Conservation (phyloP, 129 eudicot species). For the Artemisia argyi region DNA sequence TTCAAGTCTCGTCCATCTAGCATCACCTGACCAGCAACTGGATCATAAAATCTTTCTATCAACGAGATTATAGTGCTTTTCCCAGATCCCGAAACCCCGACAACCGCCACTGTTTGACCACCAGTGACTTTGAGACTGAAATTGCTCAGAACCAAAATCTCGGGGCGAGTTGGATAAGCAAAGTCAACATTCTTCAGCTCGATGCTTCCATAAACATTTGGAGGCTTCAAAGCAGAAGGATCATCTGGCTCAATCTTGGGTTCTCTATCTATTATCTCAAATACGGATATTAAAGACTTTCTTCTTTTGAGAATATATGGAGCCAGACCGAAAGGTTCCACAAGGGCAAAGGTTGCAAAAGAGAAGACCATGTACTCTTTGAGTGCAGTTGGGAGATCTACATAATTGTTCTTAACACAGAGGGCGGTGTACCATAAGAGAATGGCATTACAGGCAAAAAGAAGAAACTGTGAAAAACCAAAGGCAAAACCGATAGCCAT, state of each 20-base stretch:
- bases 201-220: slow-evolving; percentile 92
- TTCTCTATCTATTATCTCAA: slow-evolving; percentile 81
- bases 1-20: slow-evolving; percentile 85
- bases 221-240: slow-evolving; percentile 78
- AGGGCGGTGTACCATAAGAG: slow-evolving; percentile 93
- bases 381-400: slow-evolving; percentile 69
- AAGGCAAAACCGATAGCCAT: slow-evolving; percentile 88
- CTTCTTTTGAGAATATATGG: slow-evolving; percentile 92
- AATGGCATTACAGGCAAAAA: slow-evolving; percentile 89
- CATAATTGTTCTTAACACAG: slow-evolving; percentile 56
- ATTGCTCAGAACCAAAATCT: slow-evolving; percentile 80
- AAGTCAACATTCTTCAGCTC: slow-evolving; percentile 87
- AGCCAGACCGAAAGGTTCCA: slow-evolving; percentile 97
- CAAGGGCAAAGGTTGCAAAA: slow-evolving; percentile 93
- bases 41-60: slow-evolving; percentile 88
- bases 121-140: slow-evolving; percentile 90
- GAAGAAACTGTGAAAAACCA: slow-evolving; percentile 94
- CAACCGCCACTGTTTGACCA: slow-evolving; percentile 96
- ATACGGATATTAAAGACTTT: slow-evolving; percentile 81
- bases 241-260: slow-evolving; percentile 96
- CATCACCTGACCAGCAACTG: slow-evolving; percentile 88
- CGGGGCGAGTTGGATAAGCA: slow-evolving; percentile 88
- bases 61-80: slow-evolving; percentile 92
- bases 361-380: slow-evolving; percentile 99
- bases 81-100: slow-evolving; percentile 98